Evolutionary conservation across 2,329 filamentous ascomycete genomes (phyloP), one percentile per base, ranked within the genome.

Genomic region (Rutstroemia sp.): DNA sequence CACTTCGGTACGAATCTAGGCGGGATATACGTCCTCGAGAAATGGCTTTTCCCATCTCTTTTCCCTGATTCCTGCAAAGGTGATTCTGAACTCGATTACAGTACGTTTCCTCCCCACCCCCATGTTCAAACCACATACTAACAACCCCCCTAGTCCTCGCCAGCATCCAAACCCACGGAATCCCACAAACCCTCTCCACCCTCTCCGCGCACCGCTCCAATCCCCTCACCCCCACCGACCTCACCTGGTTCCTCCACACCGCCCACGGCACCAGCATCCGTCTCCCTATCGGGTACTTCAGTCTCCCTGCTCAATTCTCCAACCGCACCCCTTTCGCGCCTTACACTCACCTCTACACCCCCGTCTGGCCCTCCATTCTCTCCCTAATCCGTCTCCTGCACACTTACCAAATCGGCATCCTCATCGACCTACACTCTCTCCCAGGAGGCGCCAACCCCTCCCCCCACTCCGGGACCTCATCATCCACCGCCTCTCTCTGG

Each of bases 211-310:
- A 62, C 80, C 0, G 71, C 73, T 44, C 61, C 70, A 48, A 76
- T 44, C 76, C 76, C 5, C 67, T 82, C 30, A 73, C 72, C 9
- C 75, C 81, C 48, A 68, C 69, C 0, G 79, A 83, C 61, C 71
- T 82, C 21, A 68, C 73, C 16, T 83, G 78, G 76, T 71, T 84
- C 23, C 71, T 70, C 5, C 73, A 76, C 16, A 69, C 74, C 25
- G 80, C 77, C 2, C 76, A 75, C 51, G 80, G 79, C 61, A 83
- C 78, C 4, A 78, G 78, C 16, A 75, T 84, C 44, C 75, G 81
- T n/a, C 66, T 85, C 17, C 81, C 81, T 0, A 78, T 85, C 52
- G 81, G 81, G 3, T 83, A 81, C 67, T 84, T 77, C 64, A 78
- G 76, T 4, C 73, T 84, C 5, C 79, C 78, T 0, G 72, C 75